Conservation (phyloP, 306 rosid species). For the Vicia villosa region DNA sequence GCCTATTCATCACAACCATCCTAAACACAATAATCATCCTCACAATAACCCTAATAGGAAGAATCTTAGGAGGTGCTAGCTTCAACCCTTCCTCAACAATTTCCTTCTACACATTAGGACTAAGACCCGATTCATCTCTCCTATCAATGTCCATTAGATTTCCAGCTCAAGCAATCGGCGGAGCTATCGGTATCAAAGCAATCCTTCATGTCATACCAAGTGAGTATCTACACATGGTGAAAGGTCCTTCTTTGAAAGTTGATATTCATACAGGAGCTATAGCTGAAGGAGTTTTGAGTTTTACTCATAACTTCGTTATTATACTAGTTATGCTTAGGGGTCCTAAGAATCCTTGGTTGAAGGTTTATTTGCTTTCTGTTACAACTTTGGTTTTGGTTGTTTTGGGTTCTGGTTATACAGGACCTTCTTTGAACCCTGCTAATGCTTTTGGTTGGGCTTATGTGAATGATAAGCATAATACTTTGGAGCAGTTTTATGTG, state of each 20-base stretch:
- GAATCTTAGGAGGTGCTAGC: conserved; percentile 48
- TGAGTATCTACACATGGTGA: conserved; percentile 42
- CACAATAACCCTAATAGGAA: conserved; percentile 38
- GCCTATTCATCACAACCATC: conserved; percentile 50
- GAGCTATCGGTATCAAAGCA: conserved; percentile 4
- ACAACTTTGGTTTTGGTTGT: conserved; percentile 48
- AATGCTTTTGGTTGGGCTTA: conserved; percentile 82
- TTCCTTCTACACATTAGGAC: conserved; percentile 36
- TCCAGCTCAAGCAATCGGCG: conserved; percentile 37
- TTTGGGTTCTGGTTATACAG: conserved; percentile 52
- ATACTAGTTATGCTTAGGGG: conserved; percentile 50
- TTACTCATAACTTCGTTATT: conserved; percentile 44
- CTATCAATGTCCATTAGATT: conserved; percentile 15
- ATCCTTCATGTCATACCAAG: conserved; percentile 29
- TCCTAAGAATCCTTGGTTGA: conserved; percentile 51
- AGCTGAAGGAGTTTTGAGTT: conserved; percentile 54
- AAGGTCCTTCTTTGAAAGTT: conserved; percentile 65
- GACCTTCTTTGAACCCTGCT: conserved; percentile 80
- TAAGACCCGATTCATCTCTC: conserved; percentile 38
- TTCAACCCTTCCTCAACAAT: conserved; percentile 39
- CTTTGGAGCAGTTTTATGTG: conserved; percentile 66
- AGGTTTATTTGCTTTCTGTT: conserved; percentile 53
- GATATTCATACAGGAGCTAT: conserved; percentile 58
- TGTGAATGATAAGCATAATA: conserved; percentile 49
- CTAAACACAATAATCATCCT: conserved; percentile 37